Evolutionary conservation across 2,329 filamentous ascomycete species (phyloP), one percentile per base, ranked within the genome.

Genomic region (Ophiosphaerella narmari): DNA sequence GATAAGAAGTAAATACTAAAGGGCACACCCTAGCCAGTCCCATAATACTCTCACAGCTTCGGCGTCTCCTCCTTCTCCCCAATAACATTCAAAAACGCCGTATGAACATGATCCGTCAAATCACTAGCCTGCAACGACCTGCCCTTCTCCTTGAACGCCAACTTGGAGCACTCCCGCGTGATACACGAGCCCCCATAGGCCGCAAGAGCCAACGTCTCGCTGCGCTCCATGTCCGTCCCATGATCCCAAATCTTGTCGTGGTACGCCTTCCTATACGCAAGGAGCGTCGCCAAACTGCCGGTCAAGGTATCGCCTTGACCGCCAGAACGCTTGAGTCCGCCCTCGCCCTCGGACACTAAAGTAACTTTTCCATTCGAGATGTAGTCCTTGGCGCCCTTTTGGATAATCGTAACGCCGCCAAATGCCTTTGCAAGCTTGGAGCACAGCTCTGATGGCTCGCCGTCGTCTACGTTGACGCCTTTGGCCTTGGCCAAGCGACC

Each of bases 261-360:
- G 73, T 99, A 99, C 18, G 91, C 91, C 70, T 86, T 87, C 53
- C 93, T 82, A 86, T 93, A 99, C 1, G 85, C 92, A 57, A 97
- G 75, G 60, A 99, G 85, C 3, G 94, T 97, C 1, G 89, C 94
- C 58, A 99, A 78, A 31, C 86, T 86, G 1, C 94, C 94, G 0
- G 94, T 97, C 59, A 99, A 78, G 4, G 94, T 97, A 75, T 99
- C 94, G 1, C 94, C 94, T 75, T 99, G 94, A 0, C 94, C 94
- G 40, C 93, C 94, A 50, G 90, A 93, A 58, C 94, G 82, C 83
- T 99, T 99, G 72, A 86, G 75, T 1, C 93, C 93, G 7, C 94
- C 94, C 65, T 85, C 76, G 2, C 92, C 75, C 61, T 96, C 91
- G 23, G 87, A 89, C 0, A 88, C 77, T 23, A 92, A 75, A n/a